Evolutionary conservation across 306 rosid species (phyloP), one percentile per base, ranked within the genome.

Genomic region (Lithocarpus polystachyus): DNA sequence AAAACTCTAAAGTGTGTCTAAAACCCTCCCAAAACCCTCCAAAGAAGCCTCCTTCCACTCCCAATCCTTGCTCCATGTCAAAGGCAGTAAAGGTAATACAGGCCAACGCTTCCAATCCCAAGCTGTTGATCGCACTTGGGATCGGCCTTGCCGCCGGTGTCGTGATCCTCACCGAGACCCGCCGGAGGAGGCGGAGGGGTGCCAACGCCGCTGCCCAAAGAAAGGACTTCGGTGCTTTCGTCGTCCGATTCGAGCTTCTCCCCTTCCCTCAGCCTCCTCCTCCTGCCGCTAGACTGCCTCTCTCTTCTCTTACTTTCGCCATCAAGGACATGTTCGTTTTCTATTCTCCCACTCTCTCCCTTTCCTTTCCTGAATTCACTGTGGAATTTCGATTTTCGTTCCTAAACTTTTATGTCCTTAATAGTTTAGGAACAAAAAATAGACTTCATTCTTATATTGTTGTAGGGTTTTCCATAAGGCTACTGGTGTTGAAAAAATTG

Each of bases 231-330:
- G 89, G 90, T 12, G 91, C 94, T 67, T 92, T 92, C 64, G 11
- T 90, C 10, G 85, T 84, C 76, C 91, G 90, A 17, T 87, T 90
- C 59, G 80, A 87, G 78, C 87, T 92, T 19, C 83, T 61, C 56
- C 93, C 97, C 8, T 84, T 87, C 78, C 94, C 94, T 75, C 97
- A 88, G 75, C 87, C 88, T 40, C 86, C 88, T 45, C 97, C 90
- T 29, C 97, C 97, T 0, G 87, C 91, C 2, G 85, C 89, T 48
- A 57, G 71, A 64, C 90, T 75, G 43, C 3, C 77, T 22, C 94
- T 90, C 13, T 75, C 91, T 37, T 67, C 82, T 9, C 83, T 90
- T 37, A 79, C 87, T 78, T 92, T 92, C 43, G 94, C 91, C 73
- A 75, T 92, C 70, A 77, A 76, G 68, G 97, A 90, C 89, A 81